Base-by-base conservation (phyloP, 768 basidiomycete species). In the Pseudohyphozyma bogoriensis region DNA sequence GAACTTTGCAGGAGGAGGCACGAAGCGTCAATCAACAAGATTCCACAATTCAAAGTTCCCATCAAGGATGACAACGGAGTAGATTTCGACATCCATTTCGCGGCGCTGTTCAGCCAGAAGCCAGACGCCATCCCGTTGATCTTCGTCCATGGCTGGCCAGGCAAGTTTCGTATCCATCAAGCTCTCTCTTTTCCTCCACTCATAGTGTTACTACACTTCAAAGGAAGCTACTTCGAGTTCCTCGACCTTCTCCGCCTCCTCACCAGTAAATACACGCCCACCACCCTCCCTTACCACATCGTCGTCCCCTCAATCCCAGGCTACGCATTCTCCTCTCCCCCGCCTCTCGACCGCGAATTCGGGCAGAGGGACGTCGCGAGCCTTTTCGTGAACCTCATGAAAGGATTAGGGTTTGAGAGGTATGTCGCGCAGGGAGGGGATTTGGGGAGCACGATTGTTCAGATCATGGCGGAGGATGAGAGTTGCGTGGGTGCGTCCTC, bases 61-160 rank as follows among this genome's bases (percentile, higher is more conserved):
- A 39, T 70, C 37, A 45, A 64, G 2, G 54, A 63, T 20, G 10
- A 29, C 26, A n/a, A 33, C 18, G 26, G 7, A 26, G 53, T 55
- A 13, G 51, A 31, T 22, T 57, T 57, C 26, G 42, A 60, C 26
- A 35, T 68, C 20, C 71, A 72, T 55, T 70, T 70, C 62, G 59
- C 70, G 45, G 63, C 62, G 45, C 51, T 64, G 47, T 53, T 62
- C 56, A 68, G 68, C 15, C 32, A 51, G 2, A 59, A 65, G 22
- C 60, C 62, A 1, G 39, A 70, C 15, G 69, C 71, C 8, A 70
- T 70, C 49, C 67, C 70, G 20, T 59, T 72, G 16, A 3, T 72
- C 3, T 36, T 72, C 15, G 33, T 67, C 3, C 71, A 72, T 35
- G 71, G 70, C 18, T 72, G 71, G 71, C 71, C 71, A 1, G 61